Base-by-base conservation (phyloP, 2,329 filamentous ascomycete species). In the Hypomyces rosellus region DNA sequence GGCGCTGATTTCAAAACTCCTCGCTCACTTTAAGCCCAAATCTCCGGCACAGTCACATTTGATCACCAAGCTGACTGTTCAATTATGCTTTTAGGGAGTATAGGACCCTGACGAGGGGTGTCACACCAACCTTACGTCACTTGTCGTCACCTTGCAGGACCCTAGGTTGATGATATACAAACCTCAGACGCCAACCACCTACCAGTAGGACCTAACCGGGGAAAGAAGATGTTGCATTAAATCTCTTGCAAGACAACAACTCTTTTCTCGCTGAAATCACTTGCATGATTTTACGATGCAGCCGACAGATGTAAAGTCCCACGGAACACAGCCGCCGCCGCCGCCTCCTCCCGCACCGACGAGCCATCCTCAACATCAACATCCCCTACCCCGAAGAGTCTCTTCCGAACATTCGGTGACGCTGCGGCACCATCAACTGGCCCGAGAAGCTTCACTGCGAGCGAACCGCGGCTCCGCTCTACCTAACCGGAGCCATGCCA, bases 341-440 rank as follows among this genome's bases (percentile, higher is more conserved):
- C 53, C 45, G 25, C 25, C 25, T 30, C 16, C 40, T n/a, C 4
- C 40, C 15, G 15, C 40, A 39, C n/a, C n/a, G 16, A 49, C 46
- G 44, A 43, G 57, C 45, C 56, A 59, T 34, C 64, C 60, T 5
- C 69, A 70, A 13, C 72, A 75, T 5, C 69, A 70, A 13, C 72
- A 75, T 38, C 68, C 70, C 34, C 62, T 74, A 13, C 73, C 74
- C 6, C 69, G 75, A 47, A 67, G 75, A 54, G 61, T 67, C 2
- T 69, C 70, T 4, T 70, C 74, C 12, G 68, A 68, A 39, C 69
- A 71, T 30, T 79, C 76, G 4, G 64, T 77, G 3, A 77, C 76
- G 0, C 58, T 78, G 1, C 68, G 63, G 11, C 64, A 77, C 49
- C 75, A 78, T 54, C 69, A 69, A 40, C 54, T 75, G 14, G 68